Base-by-base conservation (phyloP, 768 basidiomycete genomes). In the Lyophyllum shimeji region DNA sequence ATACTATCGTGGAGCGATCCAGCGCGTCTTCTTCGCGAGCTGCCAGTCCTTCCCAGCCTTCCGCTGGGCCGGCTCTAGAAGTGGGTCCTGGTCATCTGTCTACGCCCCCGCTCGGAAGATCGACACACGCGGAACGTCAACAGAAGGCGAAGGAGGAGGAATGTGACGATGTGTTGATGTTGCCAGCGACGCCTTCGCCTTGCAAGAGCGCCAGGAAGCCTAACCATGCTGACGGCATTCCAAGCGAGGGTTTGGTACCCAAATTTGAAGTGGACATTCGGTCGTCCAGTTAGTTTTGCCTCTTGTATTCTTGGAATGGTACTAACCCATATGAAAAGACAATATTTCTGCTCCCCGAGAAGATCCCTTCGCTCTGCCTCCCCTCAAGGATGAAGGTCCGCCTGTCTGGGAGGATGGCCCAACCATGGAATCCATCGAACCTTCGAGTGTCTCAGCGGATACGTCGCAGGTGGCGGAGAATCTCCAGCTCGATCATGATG, bases 151-250 rank as follows among this genome's bases (percentile, higher is more conserved):
- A 62, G 52, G 70, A 72, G 37, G 66, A 63, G n/a, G 61, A 65
- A 4, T 64, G 62, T n/a, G 61, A 63, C n/a, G 66, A 70, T 52
- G 63, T 72, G 9, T 62, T 57, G 15, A 61, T 64, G 59, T 61
- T 76, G 17, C 74, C 75, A 6, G 63, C 55, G 7, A 74, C 71
- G 46, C 74, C 76, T 1, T 76, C 77, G 2, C 74, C 75, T 8
- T 67, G 69, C 65, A 76, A 76, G 46, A 47, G 24, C 24, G 39
- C 29, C 11, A 58, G 46, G 54, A 64, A 54, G 20, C 20, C 46
- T 27, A 46, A 51, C 42, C 11, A 18, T 43, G 11, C 23, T 62
- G 2, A 50, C 24, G 1, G 53, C 46, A 33, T 34, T 56, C 31
- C 51, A 31, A 4, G 64, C 21, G 74, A 74, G 21, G 66, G 60